A percentile compares a stretch with the other conserved stretches of the same genome.
These are phyloP conservation scores for Halophytophthora polymorphica DNA, from an alignment of 352 stramenopile species.

Conservation along the genomic window DNA sequence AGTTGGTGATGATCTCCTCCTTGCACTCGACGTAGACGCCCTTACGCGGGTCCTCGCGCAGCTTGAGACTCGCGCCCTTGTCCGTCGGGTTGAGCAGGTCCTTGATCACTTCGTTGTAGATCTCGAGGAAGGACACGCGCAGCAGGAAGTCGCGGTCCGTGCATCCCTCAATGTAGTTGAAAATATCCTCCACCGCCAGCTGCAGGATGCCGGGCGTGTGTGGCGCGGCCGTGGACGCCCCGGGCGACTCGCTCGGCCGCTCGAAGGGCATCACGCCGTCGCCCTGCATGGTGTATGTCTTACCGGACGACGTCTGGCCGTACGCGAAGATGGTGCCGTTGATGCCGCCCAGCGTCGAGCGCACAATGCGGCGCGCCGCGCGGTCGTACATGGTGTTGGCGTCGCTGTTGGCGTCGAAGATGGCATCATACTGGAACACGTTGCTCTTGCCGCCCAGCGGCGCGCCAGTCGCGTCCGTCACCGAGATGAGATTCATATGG, in stretches of 20 bases:
- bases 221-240: not conserved
- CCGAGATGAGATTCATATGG: conserved; percentile 45
- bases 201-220: conserved; percentile 73
- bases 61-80: conserved; percentile 57
- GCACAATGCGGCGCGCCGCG: conserved; percentile 69
- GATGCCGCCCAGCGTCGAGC: conserved; percentile 67
- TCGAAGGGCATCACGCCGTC: conserved; percentile 25
- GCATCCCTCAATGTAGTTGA: conserved; percentile 78
- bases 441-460: conserved; percentile 63
- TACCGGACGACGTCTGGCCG: conserved; percentile 94
- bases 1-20: conserved; percentile 91
- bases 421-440: conserved; percentile 81
- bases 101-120: conserved; percentile 98
- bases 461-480: conserved; percentile 50
- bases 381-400: conserved; percentile 57
- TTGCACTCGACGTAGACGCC: conserved; percentile 96
- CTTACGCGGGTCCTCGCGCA: conserved; percentile 93
- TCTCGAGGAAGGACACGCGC: conserved; percentile 97
- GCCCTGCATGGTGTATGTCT: conserved; percentile 98
- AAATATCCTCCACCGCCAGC: conserved; percentile 94
- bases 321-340: conserved; percentile 95
- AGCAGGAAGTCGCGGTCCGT: conserved; percentile 93
- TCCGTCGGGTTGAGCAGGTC: conserved; percentile 90
- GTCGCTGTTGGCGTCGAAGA: conserved; percentile 54
- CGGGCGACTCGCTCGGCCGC: conserved; percentile 1